phyloP scores from a whole-genome alignment of 495 filamentous ascomycete genomes.

The Wilcoxina mikolae region DNA sequence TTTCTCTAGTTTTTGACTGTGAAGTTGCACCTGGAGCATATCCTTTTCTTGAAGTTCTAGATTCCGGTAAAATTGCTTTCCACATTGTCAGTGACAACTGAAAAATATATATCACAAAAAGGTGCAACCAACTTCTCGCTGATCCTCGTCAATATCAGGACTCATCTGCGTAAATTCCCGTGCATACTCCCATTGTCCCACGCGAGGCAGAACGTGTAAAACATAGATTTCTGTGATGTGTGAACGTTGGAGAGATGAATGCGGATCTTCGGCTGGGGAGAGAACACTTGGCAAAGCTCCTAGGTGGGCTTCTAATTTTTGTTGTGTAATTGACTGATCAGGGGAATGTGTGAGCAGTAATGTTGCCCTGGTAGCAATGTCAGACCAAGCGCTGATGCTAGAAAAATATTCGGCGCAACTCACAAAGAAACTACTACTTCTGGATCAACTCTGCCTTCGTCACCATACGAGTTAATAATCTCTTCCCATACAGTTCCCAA shows the following conservation, averaged over 20 bases:
- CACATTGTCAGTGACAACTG: slow-evolving; percentile 39
- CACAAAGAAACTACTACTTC: slow-evolving; percentile 90
- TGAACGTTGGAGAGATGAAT: slow-evolving; percentile 37
- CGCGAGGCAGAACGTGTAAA: slow-evolving; percentile 77
- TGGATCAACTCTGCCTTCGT: slow-evolving; percentile 78
- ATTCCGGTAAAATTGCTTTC: slow-evolving; percentile 16
- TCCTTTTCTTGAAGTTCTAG: slow-evolving; percentile 31
- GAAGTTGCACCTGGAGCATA: slow-evolving; percentile 40
- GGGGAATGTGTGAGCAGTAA: slow-evolving; percentile 76
- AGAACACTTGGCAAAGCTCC: slow-evolving; percentile 47
- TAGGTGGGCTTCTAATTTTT: slow-evolving; percentile 78
- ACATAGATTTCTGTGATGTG: slow-evolving; percentile 90
- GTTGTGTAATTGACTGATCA: slow-evolving; percentile 66
- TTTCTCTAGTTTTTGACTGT: slow-evolving; percentile 29
- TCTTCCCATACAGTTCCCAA: slow-evolving; percentile 87
- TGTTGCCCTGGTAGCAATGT: slow-evolving; percentile 50
- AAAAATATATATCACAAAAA: not conserved
- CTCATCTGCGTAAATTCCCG: slow-evolving; percentile 72
- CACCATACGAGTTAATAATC: slow-evolving; percentile 61
- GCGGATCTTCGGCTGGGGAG: slow-evolving; percentile 28
- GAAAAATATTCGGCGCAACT: slow-evolving; percentile 25
- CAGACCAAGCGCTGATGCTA: slow-evolving; percentile 3
- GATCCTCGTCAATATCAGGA: slow-evolving; percentile 79
- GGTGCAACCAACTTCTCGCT: slow-evolving; percentile 46
- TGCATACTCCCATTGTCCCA: slow-evolving; percentile 90